These are phyloP conservation scores for Dioscorea cayenensis DNA, from an alignment of 116 monocot genomes.

Conservation along the genomic window DNA sequence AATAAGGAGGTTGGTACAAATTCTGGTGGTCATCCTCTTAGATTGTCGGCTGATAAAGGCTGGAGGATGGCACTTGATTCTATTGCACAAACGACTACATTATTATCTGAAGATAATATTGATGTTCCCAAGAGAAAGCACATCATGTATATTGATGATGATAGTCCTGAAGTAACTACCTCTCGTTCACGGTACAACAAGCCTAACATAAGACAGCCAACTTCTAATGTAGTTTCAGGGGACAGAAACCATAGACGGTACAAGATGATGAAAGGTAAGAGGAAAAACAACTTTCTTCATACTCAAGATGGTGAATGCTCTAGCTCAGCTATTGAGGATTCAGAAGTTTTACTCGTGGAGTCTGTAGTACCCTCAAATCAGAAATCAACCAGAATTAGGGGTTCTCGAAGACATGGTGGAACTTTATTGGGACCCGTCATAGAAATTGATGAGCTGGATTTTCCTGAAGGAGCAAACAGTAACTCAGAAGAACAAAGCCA, in stretches of 20 bases:
- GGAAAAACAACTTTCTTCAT: conserved; percentile 9
- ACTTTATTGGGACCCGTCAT: conserved; percentile 7
- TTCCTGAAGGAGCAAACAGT: conserved; percentile 11
- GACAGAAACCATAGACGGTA: not conserved
- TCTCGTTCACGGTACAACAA: conserved; percentile 2
- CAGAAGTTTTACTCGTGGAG: conserved; percentile 7
- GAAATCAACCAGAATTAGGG: conserved; percentile 4
- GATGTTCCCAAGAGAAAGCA: conserved; percentile 1
- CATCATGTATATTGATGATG: conserved; percentile 1
- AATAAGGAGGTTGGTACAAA: not conserved
- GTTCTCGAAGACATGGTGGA: not conserved
- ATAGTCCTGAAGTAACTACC: not conserved
- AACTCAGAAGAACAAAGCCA: conserved; percentile 1
- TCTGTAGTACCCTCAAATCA: conserved; percentile 15
- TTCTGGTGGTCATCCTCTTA: not conserved
- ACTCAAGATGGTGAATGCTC: conserved; percentile 26
- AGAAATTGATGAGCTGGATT: conserved; percentile 34
- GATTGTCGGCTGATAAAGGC: not conserved
- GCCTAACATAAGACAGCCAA: not conserved
- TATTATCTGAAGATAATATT: not conserved
- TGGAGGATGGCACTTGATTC: conserved; percentile 13
- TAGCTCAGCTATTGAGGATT: conserved; percentile 8
- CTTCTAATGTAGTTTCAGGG: not conserved
- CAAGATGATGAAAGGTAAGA: conserved; percentile 20
- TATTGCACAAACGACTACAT: not conserved